Evolutionary conservation across 306 rosid genomes (phyloP), one percentile per base, ranked within the genome.

Genomic region (Alnus rubra): DNA sequence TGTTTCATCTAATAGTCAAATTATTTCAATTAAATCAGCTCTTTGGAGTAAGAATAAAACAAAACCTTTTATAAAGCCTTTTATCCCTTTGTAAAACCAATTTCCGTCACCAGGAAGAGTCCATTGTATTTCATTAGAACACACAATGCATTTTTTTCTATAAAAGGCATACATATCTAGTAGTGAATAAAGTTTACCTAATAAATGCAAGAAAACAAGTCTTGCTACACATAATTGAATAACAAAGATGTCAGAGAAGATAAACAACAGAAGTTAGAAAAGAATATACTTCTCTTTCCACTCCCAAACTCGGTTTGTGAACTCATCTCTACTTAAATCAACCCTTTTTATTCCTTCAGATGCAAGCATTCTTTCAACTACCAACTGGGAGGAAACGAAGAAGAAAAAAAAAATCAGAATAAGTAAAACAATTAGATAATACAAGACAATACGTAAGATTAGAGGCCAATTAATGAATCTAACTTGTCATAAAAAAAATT

Each of bases 311-410:
- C 89, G 87, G 45, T 79, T 87, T 74, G 90, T 87, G 84, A 94
- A 94, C 77, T 94, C 97, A 45, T 94, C 94, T 80, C 97, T 89
- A 78, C 90, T 83, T 89, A 94, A 76, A 69, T 94, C 97, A 82
- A 65, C 81, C 81, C 98, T 89, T 83, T 84, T 94, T 75, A 84
- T 81, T 81, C 98, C 98, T 89, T 92, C 98, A 58, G 95, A 86
- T 9, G 94, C 97, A 74, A 94, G 93, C 97, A 90, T 94, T 87
- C 87, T 91, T 86, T 94, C 98, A 79, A 94, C 98, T 80, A 94
- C 98, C 87, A 94, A 85, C 98, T 94, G 93, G 73, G 49, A 86
- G 65, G 82, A 87, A 53, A 49, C 49, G 80, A 74, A 85, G 76
- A 75, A 59, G 70, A 82, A 69, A 77, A 54, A 50, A 65, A 77